These are phyloP conservation scores for Pseudogymnoascus sp. DNA, from an alignment of 2,329 filamentous ascomycete species.

Conservation along the genomic window DNA sequence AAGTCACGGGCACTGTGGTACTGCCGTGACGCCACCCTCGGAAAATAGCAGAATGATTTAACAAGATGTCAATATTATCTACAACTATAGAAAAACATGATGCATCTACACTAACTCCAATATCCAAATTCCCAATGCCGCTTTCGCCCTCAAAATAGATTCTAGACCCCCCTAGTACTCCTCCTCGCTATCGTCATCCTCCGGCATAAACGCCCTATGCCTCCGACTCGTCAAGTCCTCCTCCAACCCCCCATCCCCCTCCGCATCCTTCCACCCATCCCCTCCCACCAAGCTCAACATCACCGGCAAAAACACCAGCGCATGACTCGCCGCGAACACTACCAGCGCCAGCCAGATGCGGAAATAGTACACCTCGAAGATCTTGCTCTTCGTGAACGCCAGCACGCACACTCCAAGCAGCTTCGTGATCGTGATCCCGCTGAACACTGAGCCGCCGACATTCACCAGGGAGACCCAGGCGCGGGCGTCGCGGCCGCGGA, in stretches of 20 bases:
- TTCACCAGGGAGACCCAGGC: slow-evolving; percentile 93
- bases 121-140: slow-evolving; percentile 1
- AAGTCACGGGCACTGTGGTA: background rate
- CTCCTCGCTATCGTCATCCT: slow-evolving; percentile 56
- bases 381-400: slow-evolving; percentile 93
- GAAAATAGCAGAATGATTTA: background rate
- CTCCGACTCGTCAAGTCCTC: slow-evolving; percentile 76
- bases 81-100: background rate
- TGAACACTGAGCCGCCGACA: slow-evolving; percentile 90
- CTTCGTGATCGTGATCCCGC: slow-evolving; percentile 93
- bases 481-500: slow-evolving; percentile 74
- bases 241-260: slow-evolving; percentile 79
- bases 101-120: background rate
- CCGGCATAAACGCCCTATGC: slow-evolving; percentile 69
- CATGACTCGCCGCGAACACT: slow-evolving; percentile 79
- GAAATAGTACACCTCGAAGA: slow-evolving; percentile 99
- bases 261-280: slow-evolving; percentile 72
- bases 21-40: background rate
- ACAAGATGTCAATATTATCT: background rate
- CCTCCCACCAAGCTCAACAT: slow-evolving; percentile 80
- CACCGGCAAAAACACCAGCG: slow-evolving; percentile 85
- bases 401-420: slow-evolving; percentile 84
- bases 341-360: slow-evolving; percentile 91
- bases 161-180: slow-evolving; percentile 10
- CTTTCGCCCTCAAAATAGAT: background rate